Base-by-base conservation (phyloP, 495 filamentous ascomycete genomes). In the Daldinia childiae region DNA sequence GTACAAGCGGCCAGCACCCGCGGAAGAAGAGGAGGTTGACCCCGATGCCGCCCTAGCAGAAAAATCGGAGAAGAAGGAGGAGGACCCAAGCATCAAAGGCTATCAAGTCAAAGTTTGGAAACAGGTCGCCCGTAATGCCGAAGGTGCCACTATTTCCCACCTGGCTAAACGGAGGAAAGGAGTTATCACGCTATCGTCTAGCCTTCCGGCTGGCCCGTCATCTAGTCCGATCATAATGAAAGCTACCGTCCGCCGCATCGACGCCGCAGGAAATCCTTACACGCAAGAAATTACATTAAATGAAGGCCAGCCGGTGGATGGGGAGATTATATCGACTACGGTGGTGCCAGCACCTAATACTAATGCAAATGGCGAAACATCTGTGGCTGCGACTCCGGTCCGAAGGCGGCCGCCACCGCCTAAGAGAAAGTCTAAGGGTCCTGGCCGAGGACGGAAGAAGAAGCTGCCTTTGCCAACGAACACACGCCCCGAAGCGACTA, bases 111-210 rank as follows among this genome's bases (percentile, higher is more conserved):
- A 87, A 79, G 88, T 90, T 69, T 99, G 94, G 93, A 88, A 90
- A 61, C 87, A 89, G 57, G 82, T 96, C 30, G 88, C 95, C 0
- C 89, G 91, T 43, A 90, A 92, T 77, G 77, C 90, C 32, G 95
- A 98, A 75, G 86, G 86, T 7, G 83, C 91, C 0, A 90, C 92
- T 48, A 80, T 89, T 3, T 93, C 97, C 48, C 95, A 93, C 71
- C 82, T 99, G 21, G 95, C 94, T 0, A 97, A 97, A 79, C 84
- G 94, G 55, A 88, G 93, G 68, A 93, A 92, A 73, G 92, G 92
- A n/a, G 79, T 82, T 14, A 73, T 86, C 39, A 82, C 82, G 15
- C 75, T 83, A 52, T 77, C 80, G 6, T 84, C 86, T 12, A 82
- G 79, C 38, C 77, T 82, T 3, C 66, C 79, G 6, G 79, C 76